A percentile compares a stretch with the other conserved stretches of the same genome.
Conservation (phyloP, 192 early-diverging fungal species). For the Rhizophagus prolifer region DNA sequence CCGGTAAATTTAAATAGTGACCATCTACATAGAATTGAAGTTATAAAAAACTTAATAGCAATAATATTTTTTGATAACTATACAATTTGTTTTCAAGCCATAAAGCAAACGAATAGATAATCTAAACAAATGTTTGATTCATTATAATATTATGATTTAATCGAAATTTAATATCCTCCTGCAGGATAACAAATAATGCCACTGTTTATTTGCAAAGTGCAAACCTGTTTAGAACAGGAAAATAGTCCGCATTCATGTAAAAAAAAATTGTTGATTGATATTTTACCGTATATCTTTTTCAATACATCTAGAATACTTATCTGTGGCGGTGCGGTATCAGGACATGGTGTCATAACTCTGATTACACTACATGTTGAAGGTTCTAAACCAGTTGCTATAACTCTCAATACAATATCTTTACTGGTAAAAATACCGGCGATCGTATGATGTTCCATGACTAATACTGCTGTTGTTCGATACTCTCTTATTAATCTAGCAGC, state of each 20-base stretch:
- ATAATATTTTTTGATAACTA: background rate
- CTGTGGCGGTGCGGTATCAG: slow-evolving; percentile 69
- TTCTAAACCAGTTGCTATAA: slow-evolving; percentile 84
- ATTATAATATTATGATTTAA: background rate
- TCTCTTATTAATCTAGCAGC: slow-evolving; percentile 75
- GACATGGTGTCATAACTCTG: slow-evolving; percentile 95
- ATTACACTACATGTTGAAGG: slow-evolving; percentile 90
- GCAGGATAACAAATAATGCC: slow-evolving; percentile 18
- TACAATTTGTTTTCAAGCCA: background rate
- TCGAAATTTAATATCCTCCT: background rate
- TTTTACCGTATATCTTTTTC: slow-evolving; percentile 77
- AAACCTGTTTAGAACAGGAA: slow-evolving; percentile 8
- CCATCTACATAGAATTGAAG: slow-evolving; percentile 50
- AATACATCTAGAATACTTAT: slow-evolving; percentile 81
- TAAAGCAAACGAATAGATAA: background rate
- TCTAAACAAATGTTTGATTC: background rate
- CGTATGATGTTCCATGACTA: slow-evolving; percentile 68
- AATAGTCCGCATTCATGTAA: background rate
- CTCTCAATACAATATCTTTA: slow-evolving; percentile 84
- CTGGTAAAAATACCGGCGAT: slow-evolving; percentile 93
- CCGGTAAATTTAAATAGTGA: slow-evolving; percentile 82
- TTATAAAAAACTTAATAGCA: background rate
- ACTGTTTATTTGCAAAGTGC: background rate
- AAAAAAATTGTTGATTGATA: background rate
- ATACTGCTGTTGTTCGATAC: slow-evolving; percentile 69